Percentiles rank a stretch among this genome's conserved stretches.
These are phyloP conservation scores for Plasmodium cynomolgi DNA, from an alignment of 169 alveolate species.

Conservation along the genomic window DNA sequence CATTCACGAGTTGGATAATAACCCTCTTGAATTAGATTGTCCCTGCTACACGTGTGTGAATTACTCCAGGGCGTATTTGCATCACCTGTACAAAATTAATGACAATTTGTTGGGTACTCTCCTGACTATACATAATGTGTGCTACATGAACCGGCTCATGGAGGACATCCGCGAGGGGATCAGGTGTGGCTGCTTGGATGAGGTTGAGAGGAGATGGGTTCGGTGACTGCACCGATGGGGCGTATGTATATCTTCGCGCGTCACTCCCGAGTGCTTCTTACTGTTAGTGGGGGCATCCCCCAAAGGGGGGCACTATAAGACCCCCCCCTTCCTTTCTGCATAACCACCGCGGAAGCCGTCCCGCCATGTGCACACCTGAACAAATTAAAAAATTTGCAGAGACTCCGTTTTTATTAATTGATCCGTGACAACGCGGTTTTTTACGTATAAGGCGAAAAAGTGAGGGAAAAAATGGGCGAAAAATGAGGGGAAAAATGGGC, in stretches of 20 bases:
- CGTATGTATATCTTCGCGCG: not conserved
- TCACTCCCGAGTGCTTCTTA: not conserved
- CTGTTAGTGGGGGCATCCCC: not conserved
- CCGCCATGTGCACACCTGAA: not conserved
- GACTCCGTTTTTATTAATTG: not conserved
- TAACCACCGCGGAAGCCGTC: not conserved
- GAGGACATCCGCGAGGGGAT: constrained; percentile 26
- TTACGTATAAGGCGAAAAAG: not conserved
- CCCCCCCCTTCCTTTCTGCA: not conserved
- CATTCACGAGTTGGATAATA: constrained; percentile 74
- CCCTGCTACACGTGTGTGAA: constrained; percentile 93
- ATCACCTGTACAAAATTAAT: constrained; percentile 70
- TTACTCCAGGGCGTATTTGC: constrained; percentile 85
- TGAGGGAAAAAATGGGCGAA: not conserved
- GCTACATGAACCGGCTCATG: constrained; percentile 90
- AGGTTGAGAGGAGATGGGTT: constrained; percentile 19
- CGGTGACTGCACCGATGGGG: not conserved
- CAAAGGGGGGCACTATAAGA: not conserved
- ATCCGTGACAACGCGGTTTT: not conserved
- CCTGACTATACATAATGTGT: constrained; percentile 93
- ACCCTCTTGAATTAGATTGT: constrained; percentile 94
- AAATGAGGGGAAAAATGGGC: not conserved
- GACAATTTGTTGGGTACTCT: constrained; percentile 91
- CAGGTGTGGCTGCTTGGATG: not conserved
- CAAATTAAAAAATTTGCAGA: not conserved